These are phyloP conservation scores for Otatea glauca DNA, from an alignment of 176 grass and related monocot species.

Conservation along the genomic window DNA sequence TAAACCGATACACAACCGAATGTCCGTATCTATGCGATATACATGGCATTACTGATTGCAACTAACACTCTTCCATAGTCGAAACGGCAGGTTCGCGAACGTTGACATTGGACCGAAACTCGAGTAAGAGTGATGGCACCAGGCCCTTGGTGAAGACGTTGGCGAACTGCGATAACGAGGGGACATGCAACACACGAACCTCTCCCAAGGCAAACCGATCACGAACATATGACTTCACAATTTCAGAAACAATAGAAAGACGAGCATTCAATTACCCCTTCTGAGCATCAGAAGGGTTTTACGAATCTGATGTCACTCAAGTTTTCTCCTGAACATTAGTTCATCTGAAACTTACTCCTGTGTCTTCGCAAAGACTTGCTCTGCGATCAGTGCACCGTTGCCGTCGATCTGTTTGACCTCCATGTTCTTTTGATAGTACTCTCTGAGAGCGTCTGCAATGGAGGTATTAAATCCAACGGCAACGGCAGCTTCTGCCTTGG, in stretches of 20 bases:
- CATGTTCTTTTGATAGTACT: slow-evolving; percentile 73
- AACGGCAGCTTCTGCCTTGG: slow-evolving; percentile 80
- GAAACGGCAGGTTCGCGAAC: too few species aligned
- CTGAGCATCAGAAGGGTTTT: slow-evolving; percentile 11
- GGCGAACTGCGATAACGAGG: too few species aligned
- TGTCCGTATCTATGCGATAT: too few species aligned
- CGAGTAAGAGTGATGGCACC: too few species aligned
- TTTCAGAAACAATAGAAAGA: slow-evolving; percentile 15
- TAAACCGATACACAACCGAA: too few species aligned
- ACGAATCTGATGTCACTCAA: slow-evolving; percentile 4
- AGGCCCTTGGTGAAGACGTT: too few species aligned
- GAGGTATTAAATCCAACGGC: slow-evolving; percentile 83
- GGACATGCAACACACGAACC: too few species aligned
- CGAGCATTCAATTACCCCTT: slow-evolving; percentile 17
- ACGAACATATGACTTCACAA: not conserved
- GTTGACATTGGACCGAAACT: too few species aligned
- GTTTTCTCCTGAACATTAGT: slow-evolving; percentile 31
- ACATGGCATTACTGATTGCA: too few species aligned
- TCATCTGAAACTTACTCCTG: slow-evolving; percentile 80
- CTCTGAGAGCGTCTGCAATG: slow-evolving; percentile 85
- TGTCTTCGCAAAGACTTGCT: slow-evolving; percentile 83
- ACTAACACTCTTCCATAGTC: too few species aligned
- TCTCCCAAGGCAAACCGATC: too few species aligned
- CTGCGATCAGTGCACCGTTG: slow-evolving; percentile 72
- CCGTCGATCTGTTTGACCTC: slow-evolving; percentile 81